phyloP scores from a whole-genome alignment of 805 yeast species.

The Nakazawaea peltata region DNA sequence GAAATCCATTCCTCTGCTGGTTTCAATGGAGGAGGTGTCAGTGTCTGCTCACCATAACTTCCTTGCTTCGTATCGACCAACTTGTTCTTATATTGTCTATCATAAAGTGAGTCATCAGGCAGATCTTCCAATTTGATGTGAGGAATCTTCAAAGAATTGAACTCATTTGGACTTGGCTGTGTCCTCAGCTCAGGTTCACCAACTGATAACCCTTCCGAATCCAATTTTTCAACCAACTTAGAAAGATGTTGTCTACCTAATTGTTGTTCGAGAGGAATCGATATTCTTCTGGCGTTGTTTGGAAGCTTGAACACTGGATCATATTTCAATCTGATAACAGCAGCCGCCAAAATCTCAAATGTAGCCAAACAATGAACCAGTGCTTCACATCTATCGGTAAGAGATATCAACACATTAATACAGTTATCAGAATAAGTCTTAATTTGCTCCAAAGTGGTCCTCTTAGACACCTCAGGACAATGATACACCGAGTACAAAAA shows the following conservation, averaged over 20 bases:
- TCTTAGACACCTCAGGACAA: slow-evolving; percentile 42
- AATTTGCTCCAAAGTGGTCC: slow-evolving; percentile 38
- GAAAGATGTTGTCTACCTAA: slow-evolving; percentile 26
- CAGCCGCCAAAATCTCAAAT: slow-evolving; percentile 64
- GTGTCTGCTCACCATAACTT: slow-evolving; percentile 2
- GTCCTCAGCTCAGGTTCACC: neutral
- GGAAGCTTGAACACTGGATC: slow-evolving; percentile 15
- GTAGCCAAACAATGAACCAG: slow-evolving; percentile 66
- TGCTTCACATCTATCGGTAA: slow-evolving; percentile 70
- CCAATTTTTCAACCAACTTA: slow-evolving; percentile 26
- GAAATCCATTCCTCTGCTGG: slow-evolving; percentile 24
- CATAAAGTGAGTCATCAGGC: neutral
- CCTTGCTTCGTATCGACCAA: slow-evolving; percentile 1
- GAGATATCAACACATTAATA: slow-evolving; percentile 47
- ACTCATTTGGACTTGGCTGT: slow-evolving; percentile 1
- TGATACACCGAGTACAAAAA: slow-evolving; percentile 72
- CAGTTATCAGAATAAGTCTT: slow-evolving; percentile 42
- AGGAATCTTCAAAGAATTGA: slow-evolving; percentile 2
- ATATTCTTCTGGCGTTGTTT: neutral
- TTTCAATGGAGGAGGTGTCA: neutral
- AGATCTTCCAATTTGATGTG: neutral
- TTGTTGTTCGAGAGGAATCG: slow-evolving; percentile 18
- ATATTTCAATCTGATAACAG: slow-evolving; percentile 54
- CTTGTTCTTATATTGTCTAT: slow-evolving; percentile 1
- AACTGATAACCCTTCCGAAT: neutral